Evolutionary conservation across 2,329 filamentous ascomycete genomes (phyloP).

Genomic region (Fusarium fracticaudum): DNA sequence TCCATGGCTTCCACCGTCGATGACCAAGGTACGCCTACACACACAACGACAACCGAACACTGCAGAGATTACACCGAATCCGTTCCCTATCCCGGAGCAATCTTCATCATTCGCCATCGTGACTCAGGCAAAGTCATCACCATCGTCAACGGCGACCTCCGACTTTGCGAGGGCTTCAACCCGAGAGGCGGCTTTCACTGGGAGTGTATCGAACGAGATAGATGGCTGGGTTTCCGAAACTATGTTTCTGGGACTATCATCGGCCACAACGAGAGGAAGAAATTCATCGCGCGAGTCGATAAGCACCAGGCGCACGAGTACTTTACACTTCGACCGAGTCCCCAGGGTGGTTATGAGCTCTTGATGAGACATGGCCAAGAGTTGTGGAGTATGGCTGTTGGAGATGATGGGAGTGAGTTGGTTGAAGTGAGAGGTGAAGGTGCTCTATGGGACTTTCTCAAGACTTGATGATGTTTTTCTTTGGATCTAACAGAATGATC

Average conservation of each 20-base stretch:
- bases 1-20: slow-evolving; percentile 35
- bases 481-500: not conserved
- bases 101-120: slow-evolving; percentile 46
- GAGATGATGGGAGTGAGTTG: slow-evolving; percentile 35
- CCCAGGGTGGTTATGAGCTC: slow-evolving; percentile 48
- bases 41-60: slow-evolving; percentile 18
- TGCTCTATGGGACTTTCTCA: slow-evolving; percentile 46
- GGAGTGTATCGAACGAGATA: slow-evolving; percentile 49
- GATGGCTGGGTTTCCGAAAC: slow-evolving; percentile 53
- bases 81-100: slow-evolving; percentile 39
- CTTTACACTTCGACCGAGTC: slow-evolving; percentile 43
- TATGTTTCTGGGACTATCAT: slow-evolving; percentile 46
- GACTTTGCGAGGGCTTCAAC: slow-evolving; percentile 30
- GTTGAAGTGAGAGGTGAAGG: slow-evolving; percentile 41
- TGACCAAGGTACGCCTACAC: slow-evolving; percentile 24
- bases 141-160: slow-evolving; percentile 43
- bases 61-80: slow-evolving; percentile 16
- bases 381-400: slow-evolving; percentile 44
- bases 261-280: slow-evolving; percentile 43
- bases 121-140: slow-evolving; percentile 44
- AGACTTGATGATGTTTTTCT: not conserved
- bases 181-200: slow-evolving; percentile 46
- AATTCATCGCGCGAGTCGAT: slow-evolving; percentile 36
- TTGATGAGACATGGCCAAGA: slow-evolving; percentile 41
- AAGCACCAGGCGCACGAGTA: slow-evolving; percentile 44